phyloP scores from a whole-genome alignment of 192 early-diverging fungal genomes.

The Backusella tuberculispora region DNA sequence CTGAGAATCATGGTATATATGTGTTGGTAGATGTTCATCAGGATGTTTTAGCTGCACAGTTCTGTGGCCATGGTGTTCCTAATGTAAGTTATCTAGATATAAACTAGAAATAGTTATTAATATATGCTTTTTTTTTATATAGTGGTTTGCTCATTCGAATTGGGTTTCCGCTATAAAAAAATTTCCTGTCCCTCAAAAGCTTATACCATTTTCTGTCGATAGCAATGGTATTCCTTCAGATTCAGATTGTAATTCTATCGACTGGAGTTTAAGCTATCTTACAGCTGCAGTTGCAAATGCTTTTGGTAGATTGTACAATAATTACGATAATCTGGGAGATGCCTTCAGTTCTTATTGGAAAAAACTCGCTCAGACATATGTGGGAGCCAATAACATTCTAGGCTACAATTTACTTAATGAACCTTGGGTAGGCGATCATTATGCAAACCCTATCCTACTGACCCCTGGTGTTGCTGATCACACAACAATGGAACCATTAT shows the following conservation, averaged over 20 bases:
- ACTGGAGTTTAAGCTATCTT: slow-evolving; percentile 49
- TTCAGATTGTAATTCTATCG: slow-evolving; percentile 43
- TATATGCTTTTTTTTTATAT: neutral
- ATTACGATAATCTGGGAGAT: neutral
- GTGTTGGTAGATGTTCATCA: slow-evolving; percentile 71
- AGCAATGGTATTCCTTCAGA: slow-evolving; percentile 43
- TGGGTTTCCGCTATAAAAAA: slow-evolving; percentile 43
- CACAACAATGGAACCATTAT: slow-evolving; percentile 53
- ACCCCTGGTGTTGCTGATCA: slow-evolving; percentile 48
- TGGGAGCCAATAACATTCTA: neutral
- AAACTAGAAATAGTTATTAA: slow-evolving; percentile 9
- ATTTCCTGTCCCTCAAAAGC: slow-evolving; percentile 44
- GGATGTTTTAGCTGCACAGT: slow-evolving; percentile 53
- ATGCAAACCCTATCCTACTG: slow-evolving; percentile 47
- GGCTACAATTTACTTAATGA: neutral
- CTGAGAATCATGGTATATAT: slow-evolving; percentile 59
- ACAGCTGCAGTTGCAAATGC: slow-evolving; percentile 49
- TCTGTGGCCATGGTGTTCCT: slow-evolving; percentile 59
- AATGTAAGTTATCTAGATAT: slow-evolving; percentile 29
- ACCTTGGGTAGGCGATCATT: neutral
- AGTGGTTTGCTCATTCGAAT: slow-evolving; percentile 16
- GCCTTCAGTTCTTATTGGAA: neutral
- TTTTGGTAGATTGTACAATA: slow-evolving; percentile 54
- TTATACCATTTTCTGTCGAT: slow-evolving; percentile 42
- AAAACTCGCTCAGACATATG: slow-evolving; percentile 5